A percentile compares a stretch with the other conserved stretches of the same genome.
phyloP scores from a whole-genome alignment of 179 eudicot genomes.

The Sideroxylon spinosum region DNA sequence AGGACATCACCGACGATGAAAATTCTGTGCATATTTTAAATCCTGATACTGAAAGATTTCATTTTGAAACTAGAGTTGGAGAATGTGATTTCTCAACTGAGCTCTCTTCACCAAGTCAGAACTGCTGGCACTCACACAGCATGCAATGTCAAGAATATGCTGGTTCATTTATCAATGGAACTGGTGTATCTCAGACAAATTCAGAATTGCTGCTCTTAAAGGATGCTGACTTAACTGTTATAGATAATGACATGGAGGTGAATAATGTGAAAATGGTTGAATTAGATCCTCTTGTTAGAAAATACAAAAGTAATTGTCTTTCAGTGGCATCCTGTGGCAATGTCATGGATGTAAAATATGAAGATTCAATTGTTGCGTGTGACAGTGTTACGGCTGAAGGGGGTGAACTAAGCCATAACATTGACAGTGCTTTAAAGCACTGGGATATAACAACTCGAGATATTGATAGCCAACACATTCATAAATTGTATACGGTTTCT shows the following conservation, averaged over 20 bases:
- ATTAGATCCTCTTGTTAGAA: constrained; percentile 17
- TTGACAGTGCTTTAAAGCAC: constrained; percentile 5
- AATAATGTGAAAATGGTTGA: constrained; percentile 7
- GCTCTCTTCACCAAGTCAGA: background rate
- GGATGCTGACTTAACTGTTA: background rate
- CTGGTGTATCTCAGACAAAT: background rate
- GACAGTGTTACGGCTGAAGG: background rate
- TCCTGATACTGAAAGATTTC: constrained; percentile 13
- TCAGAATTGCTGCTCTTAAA: background rate
- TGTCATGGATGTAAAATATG: background rate
- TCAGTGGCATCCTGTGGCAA: background rate
- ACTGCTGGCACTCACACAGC: background rate
- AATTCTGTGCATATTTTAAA: background rate
- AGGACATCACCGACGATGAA: background rate
- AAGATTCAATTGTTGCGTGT: background rate
- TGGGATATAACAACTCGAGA: too few species aligned
- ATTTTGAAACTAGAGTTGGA: constrained; percentile 12
- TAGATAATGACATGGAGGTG: too few species aligned
- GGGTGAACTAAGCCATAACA: background rate
- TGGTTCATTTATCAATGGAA: constrained; percentile 6
- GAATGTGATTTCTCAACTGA: constrained; percentile 11
- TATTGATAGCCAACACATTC: constrained; percentile 5
- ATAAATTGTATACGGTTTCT: background rate
- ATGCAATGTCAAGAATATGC: constrained; percentile 9
- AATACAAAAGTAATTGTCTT: background rate